Conservation (phyloP, 129 eudicot genomes). For the Flaveria sonorensis region DNA sequence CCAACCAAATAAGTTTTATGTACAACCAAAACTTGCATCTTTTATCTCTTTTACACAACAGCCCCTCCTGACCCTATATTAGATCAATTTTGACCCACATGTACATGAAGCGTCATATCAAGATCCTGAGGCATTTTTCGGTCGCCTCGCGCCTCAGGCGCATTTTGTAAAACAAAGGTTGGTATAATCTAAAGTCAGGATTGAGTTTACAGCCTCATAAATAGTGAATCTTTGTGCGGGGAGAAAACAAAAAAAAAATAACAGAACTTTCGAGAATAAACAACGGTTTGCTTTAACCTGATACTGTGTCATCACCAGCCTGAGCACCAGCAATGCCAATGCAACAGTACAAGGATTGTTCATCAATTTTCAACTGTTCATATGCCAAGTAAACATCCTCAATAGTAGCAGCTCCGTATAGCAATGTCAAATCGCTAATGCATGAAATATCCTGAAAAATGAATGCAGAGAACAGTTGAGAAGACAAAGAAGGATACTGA, state of each 20-base stretch:
- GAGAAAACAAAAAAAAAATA: background rate
- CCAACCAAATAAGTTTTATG: background rate
- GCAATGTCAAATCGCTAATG: slow-evolving; percentile 74
- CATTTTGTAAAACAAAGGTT: background rate
- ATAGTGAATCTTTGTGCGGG: background rate
- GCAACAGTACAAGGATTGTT: slow-evolving; percentile 78
- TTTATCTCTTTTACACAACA: too few relatives aligned
- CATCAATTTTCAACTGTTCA: slow-evolving; percentile 88
- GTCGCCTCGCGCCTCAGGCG: background rate
- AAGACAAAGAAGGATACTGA: background rate
- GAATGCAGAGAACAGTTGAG: background rate
- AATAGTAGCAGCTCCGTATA: slow-evolving; percentile 82
- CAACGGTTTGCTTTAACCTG: slow-evolving; percentile 43
- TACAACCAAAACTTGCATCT: background rate
- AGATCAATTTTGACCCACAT: background rate
- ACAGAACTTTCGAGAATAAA: background rate
- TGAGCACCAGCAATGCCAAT: slow-evolving; percentile 92
- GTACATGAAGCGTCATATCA: background rate
- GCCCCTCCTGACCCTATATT: background rate
- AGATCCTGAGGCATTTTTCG: background rate
- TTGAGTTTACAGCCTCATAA: background rate
- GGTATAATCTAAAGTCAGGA: background rate
- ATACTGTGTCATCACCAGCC: slow-evolving; percentile 57
- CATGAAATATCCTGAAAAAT: slow-evolving; percentile 77
- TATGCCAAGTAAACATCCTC: slow-evolving; percentile 86